Evolutionary conservation across 192 early-diverging fungal genomes (phyloP).

Genomic region (Ambispora gerdemannii): DNA sequence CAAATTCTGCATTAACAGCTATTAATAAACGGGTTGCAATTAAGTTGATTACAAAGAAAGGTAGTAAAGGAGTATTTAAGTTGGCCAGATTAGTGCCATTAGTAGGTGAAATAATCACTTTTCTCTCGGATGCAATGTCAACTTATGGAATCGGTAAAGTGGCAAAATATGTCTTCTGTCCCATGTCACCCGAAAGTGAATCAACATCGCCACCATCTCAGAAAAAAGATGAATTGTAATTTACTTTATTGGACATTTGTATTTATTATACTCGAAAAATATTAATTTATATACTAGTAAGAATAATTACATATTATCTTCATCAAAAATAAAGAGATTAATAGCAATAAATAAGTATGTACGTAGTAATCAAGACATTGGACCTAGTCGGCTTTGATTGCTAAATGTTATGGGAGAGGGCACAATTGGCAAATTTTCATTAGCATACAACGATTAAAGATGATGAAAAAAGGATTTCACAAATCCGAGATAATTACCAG

Average conservation of each 20-base stretch:
- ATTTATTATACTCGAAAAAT: too few species aligned
- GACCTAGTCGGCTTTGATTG: conserved; percentile 8
- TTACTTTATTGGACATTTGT: too few species aligned
- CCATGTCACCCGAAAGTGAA: neutral
- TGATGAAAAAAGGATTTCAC: neutral
- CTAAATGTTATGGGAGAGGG: neutral
- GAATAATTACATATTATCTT: too few species aligned
- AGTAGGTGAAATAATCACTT: conserved; percentile 25
- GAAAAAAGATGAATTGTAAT: neutral
- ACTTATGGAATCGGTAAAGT: conserved; percentile 35
- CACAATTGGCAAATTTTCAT: too few species aligned
- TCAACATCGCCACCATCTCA: neutral
- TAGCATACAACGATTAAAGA: neutral
- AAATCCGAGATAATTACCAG: conserved; percentile 21
- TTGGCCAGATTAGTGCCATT: conserved; percentile 21
- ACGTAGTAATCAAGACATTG: neutral
- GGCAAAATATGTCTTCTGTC: conserved; percentile 38
- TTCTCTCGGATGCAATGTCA: conserved; percentile 26
- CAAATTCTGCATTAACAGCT: conserved; percentile 5
- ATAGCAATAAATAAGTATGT: too few species aligned
- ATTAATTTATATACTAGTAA: too few species aligned
- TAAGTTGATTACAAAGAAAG: conserved; percentile 25
- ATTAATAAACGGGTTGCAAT: conserved; percentile 31
- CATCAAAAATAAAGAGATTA: too few species aligned
- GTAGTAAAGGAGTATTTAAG: conserved; percentile 16